A percentile compares a stretch with the other conserved stretches of the same genome.
Conservation (phyloP, 768 basidiomycete species). For the Pisolithus orientalis region DNA sequence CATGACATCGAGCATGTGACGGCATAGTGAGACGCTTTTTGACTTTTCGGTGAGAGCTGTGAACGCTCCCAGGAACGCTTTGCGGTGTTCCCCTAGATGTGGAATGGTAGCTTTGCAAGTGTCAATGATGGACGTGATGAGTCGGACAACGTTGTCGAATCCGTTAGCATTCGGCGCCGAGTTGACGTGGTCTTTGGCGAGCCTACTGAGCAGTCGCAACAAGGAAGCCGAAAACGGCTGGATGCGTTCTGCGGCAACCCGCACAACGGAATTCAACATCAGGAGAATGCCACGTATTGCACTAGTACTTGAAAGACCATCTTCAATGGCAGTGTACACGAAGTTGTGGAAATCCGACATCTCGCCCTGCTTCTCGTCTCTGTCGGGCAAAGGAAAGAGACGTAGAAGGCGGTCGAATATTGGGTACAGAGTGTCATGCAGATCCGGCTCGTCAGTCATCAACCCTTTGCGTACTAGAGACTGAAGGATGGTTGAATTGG, state of each 20-base stretch:
- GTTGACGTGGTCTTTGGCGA: conserved; percentile 83
- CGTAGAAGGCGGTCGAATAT: conserved; percentile 77
- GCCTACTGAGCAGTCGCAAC: conserved; percentile 77
- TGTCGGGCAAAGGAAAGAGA: conserved; percentile 72
- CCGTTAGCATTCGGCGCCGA: conserved; percentile 41
- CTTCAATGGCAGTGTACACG: conserved; percentile 66
- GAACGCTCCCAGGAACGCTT: conserved; percentile 71
- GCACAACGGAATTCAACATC: conserved; percentile 82
- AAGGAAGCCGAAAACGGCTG: conserved; percentile 72
- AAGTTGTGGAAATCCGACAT: conserved; percentile 74
- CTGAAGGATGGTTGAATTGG: conserved; percentile 67
- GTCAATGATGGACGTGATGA: conserved; percentile 75
- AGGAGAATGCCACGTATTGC: conserved; percentile 75
- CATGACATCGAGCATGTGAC: conserved; percentile 79
- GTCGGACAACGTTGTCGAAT: conserved; percentile 56
- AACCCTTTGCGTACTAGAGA: conserved; percentile 86
- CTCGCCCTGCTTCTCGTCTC: conserved; percentile 67
- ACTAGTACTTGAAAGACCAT: conserved; percentile 69
- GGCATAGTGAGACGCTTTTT: conserved; percentile 69
- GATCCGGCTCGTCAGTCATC: conserved; percentile 65
- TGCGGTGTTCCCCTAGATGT: conserved; percentile 80
- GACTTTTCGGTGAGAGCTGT: conserved; percentile 86
- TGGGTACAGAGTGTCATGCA: conserved; percentile 79
- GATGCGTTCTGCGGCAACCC: conserved; percentile 73
- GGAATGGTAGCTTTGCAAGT: conserved; percentile 79